Evolutionary conservation across 495 filamentous ascomycete genomes (phyloP).

Genomic region (Tuber melanosporum): DNA sequence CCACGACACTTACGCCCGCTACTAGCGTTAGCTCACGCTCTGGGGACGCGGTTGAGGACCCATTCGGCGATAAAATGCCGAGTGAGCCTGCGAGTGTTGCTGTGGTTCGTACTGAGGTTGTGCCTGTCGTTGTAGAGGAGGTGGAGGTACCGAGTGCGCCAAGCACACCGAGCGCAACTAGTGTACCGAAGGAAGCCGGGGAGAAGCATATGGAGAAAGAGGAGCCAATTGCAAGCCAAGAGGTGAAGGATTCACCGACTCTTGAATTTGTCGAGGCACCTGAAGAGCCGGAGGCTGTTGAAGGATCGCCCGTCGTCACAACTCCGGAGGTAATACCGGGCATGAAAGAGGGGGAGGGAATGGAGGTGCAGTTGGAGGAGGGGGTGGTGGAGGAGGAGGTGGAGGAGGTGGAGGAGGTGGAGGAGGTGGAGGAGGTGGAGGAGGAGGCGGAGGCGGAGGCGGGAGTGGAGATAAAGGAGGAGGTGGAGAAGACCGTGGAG

Average conservation of each 20-base stretch:
- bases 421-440: neutral
- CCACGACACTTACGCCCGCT: neutral
- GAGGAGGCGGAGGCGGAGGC: neutral
- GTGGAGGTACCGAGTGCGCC: neutral
- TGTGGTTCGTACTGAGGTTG: neutral
- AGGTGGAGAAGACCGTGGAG: neutral
- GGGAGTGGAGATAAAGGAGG: neutral
- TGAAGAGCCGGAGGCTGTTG: neutral
- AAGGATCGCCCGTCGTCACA: neutral
- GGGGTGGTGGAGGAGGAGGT: neutral
- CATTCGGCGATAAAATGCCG: slow-evolving; percentile 3
- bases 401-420: neutral
- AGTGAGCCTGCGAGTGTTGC: neutral
- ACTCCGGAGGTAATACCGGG: neutral
- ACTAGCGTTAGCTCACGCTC: slow-evolving; percentile 1
- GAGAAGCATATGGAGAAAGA: neutral
- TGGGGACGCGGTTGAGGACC: neutral
- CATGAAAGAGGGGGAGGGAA: neutral
- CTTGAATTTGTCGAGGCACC: slow-evolving; percentile 1
- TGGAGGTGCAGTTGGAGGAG: neutral
- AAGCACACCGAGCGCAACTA: neutral
- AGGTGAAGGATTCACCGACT: neutral
- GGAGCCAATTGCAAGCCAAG: neutral
- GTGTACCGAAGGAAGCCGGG: neutral
- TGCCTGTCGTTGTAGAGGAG: neutral